phyloP scores from a whole-genome alignment of 208 protist species.

The Porcisia deanei region DNA sequence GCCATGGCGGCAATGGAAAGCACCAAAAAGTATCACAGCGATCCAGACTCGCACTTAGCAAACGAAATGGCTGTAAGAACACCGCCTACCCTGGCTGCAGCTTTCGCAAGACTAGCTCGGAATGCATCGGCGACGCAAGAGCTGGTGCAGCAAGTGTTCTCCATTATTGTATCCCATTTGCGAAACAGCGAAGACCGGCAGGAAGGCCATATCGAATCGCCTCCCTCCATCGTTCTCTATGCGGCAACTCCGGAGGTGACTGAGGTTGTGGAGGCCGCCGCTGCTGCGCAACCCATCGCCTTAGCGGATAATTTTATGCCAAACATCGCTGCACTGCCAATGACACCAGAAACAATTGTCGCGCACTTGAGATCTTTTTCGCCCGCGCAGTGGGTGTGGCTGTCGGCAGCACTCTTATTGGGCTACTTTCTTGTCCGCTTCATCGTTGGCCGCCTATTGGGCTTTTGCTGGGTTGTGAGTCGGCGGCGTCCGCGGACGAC shows the following conservation, averaged over 20 bases:
- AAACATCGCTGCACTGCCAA: not conserved
- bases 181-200: not conserved
- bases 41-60: not conserved
- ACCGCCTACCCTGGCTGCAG: not conserved
- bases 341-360: not conserved
- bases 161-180: conserved; percentile 3
- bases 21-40: not conserved
- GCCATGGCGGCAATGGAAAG: not conserved
- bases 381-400: conserved; percentile 20
- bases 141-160: conserved; percentile 11
- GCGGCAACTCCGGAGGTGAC: conserved; percentile 25
- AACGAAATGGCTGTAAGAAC: not conserved
- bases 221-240: conserved; percentile 9
- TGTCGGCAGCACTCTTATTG: conserved; percentile 13
- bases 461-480: not conserved
- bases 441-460: conserved; percentile 19
- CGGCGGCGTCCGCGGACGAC: conserved; percentile 23
- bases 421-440: conserved; percentile 19
- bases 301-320: not conserved
- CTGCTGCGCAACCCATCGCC: not conserved
- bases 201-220: not conserved
- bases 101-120: not conserved
- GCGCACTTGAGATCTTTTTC: not conserved
- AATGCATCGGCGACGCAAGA: conserved; percentile 13
- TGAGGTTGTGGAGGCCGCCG: conserved; percentile 9